A percentile compares a stretch with the other conserved stretches of the same genome.
These are phyloP conservation scores for Teratosphaeria epicoccoides DNA, from an alignment of 2,329 filamentous ascomycete genomes.

Conservation along the genomic window DNA sequence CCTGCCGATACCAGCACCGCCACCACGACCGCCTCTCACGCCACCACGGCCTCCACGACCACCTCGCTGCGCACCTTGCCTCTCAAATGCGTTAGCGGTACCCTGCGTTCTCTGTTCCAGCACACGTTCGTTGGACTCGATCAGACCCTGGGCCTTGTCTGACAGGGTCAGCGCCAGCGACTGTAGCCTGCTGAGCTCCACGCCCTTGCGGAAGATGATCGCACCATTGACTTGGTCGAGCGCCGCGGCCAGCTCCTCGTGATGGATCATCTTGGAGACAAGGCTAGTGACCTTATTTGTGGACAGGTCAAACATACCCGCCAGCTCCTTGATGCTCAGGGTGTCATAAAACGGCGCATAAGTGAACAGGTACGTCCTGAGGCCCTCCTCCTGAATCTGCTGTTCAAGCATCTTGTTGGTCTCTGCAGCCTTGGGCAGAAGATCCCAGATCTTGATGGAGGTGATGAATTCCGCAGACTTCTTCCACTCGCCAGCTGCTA, in stretches of 20 bases:
- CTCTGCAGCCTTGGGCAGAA: slow-evolving; percentile 83
- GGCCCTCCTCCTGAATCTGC: slow-evolving; percentile 97
- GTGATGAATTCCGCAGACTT: slow-evolving; percentile 88
- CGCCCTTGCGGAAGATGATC: slow-evolving; percentile 98
- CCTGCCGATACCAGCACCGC: slow-evolving; percentile 36
- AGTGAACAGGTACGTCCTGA: slow-evolving; percentile 97
- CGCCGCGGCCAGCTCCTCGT: slow-evolving; percentile 92
- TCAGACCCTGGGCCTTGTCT: slow-evolving; percentile 91
- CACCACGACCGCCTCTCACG: slow-evolving; percentile 48
- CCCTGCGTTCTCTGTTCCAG: slow-evolving; percentile 95
- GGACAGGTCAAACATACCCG: slow-evolving; percentile 90
- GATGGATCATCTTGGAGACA: slow-evolving; percentile 98
- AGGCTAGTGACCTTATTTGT: slow-evolving; percentile 86
- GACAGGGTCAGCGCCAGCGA: slow-evolving; percentile 86
- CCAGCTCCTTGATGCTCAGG: slow-evolving; percentile 72
- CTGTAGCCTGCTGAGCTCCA: slow-evolving; percentile 92
- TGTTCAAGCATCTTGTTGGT: slow-evolving; percentile 96
- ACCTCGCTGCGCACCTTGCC: slow-evolving; percentile 69
- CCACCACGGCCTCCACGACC: slow-evolving; percentile 50
- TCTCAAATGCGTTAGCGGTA: slow-evolving; percentile 87
- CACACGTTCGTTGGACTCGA: slow-evolving; percentile 94
- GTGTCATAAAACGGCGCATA: slow-evolving; percentile 99
- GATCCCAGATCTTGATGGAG: slow-evolving; percentile 98
- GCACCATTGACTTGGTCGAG: slow-evolving; percentile 95
- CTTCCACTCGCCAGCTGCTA: slow-evolving; percentile 97